These are phyloP conservation scores for Fraxinus greggii DNA, from an alignment of 305 asterid genomes.

Conservation along the genomic window DNA sequence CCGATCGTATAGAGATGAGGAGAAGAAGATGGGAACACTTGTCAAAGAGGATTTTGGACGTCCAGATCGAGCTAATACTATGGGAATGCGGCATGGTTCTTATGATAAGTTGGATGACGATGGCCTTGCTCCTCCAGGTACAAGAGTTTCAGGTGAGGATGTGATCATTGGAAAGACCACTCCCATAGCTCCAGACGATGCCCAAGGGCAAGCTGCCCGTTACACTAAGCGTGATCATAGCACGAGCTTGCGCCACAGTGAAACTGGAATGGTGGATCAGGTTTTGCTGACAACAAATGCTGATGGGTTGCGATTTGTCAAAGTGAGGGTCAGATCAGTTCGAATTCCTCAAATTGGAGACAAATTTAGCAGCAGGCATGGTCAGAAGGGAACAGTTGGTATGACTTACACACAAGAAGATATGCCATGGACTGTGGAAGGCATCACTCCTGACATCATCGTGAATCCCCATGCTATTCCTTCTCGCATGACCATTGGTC, in stretches of 20 bases:
- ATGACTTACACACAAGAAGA: constrained; percentile 99
- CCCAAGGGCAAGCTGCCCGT: constrained; percentile 78
- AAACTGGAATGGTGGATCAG: constrained; percentile 94
- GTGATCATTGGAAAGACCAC: constrained; percentile 99
- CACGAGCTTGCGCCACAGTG: constrained; percentile 94
- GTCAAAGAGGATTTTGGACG: constrained; percentile 98
- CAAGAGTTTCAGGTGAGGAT: constrained; percentile 95
- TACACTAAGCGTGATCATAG: constrained; percentile 95
- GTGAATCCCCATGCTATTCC: constrained; percentile 98
- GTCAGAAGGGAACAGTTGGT: constrained; percentile 96
- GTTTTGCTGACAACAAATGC: constrained; percentile 92
- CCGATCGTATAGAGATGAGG: constrained; percentile 95
- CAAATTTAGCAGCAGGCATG: constrained; percentile 93
- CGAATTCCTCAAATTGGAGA: constrained; percentile 97
- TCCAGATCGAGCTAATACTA: constrained; percentile 81
- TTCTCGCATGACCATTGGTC: constrained; percentile 98
- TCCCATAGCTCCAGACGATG: constrained; percentile 81
- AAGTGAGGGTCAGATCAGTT: constrained; percentile 90
- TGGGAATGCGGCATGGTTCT: constrained; percentile 99
- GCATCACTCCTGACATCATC: constrained; percentile 86
- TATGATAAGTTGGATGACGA: constrained; percentile 95
- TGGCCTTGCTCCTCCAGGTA: constrained; percentile 98
- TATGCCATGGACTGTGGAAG: constrained; percentile 96
- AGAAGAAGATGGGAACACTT: constrained; percentile 96
- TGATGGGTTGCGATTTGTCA: constrained; percentile 90